Base-by-base conservation (phyloP, 1,139 yeast species). In the Pichia sp. region DNA sequence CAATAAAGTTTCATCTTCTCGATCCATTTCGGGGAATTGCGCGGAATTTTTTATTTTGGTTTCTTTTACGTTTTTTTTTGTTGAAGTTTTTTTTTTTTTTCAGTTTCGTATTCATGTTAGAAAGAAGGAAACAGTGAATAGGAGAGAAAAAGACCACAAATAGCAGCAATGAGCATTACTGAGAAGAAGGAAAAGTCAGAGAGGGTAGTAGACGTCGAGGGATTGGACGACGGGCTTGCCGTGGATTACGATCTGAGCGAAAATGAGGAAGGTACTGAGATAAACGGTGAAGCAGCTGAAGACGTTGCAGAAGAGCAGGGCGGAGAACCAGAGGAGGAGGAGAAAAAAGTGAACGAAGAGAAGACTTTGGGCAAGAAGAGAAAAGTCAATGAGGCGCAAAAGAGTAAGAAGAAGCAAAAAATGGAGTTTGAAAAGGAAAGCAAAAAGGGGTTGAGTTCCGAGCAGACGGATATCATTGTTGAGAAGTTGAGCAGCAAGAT, bases 171-270 rank as follows among this genome's bases (percentile, higher is more conserved):
- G 40, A 47, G 29, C 38, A 16, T 13, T 4, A 36, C 29, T 2
- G 49, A 47, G 15, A 42, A 6, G 16, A 49, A 43, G 32, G 16
- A 19, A 32, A 26, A 41, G 13, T 8, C 23, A 3, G 49, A 30
- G 34, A 40, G 26, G 8, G 41, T 23, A 7, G 50, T 42, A 19
- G 55, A 55, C 43, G 52, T 53, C 8, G 92, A 86, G 64, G 90
- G 84, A 57, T 72, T 85, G 50, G 87, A 84, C 53, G 90, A 85
- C 66, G 89, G 87, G 1, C 74, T 85, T 47, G 84, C 76, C 16
- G 67, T 66, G 15, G 62, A 56, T 11, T 64, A 64, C 23, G 69
- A 67, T 10, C 70, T 62, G 16, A 71, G 64, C 36, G 74, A 69
- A 7, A 61, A 63, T 45, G 72, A 49, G 11, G 58, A 58, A 19